Evolutionary conservation across 2,329 filamentous ascomycete species (phyloP), one percentile per base, ranked within the genome.

Genomic region (Apiospora phragmitis): DNA sequence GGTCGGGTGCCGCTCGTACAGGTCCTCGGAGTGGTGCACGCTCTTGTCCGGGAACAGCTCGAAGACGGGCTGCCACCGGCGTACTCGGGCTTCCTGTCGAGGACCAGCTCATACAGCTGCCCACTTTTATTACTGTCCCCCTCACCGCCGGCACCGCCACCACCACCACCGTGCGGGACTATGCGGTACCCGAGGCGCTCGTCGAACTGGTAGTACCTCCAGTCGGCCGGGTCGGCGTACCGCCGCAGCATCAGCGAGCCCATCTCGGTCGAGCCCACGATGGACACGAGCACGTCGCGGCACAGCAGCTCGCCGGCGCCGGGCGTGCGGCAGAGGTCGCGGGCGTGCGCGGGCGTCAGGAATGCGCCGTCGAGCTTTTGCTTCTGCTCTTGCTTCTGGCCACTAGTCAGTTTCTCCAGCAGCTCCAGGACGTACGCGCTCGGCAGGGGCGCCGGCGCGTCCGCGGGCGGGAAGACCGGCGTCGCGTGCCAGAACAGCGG

Each of bases 171-270:
- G 65, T n/a, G 14, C 7, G 59, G 65, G 2, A 45, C 65, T 24
- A 70, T 47, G 3, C 65, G 69, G 35, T 35, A 32, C 12, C 65
- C 69, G 9, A 62, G 12, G 38, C 69, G 62, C 62, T 16, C 29
- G 69, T 70, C 69, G 14, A 62, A 26, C 3, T 29, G 65, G 45
- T 68, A 45, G 65, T 70, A 70, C 24, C 29, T n/a, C 69, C 69
- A 70, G 43, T 70, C 69, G 29, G 38, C 16, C 26, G 65, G 35
- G 29, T 70, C 65, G 24, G 2, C 65, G 35, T 62, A 49, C 26
- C 14, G 55, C 21, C 29, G 69, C 65, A 47, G 35, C 65, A 66
- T 29, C 65, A 47, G 43, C 3, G 42, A 18, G 47, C 47, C 41
- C 24, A 35, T 55, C 41, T 70, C 69, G 32, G 69, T 70, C 24